Percentiles rank a stretch among this genome's conserved stretches.
Evolutionary conservation across 202 grass and related monocot genomes (phyloP).

Genomic region (Zizania palustris): DNA sequence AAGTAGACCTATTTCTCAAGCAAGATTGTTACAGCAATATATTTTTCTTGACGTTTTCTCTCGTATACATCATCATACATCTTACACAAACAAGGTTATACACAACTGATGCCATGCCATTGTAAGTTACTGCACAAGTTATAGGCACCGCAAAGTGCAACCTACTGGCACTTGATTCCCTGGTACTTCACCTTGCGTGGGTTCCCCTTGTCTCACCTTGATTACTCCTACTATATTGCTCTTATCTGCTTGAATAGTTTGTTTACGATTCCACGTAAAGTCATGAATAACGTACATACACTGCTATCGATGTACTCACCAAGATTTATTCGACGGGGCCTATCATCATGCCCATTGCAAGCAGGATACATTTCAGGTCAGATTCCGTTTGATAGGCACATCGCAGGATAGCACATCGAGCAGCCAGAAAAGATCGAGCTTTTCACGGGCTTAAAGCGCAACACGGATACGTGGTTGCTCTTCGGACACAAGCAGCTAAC

Average conservation of each 20-base stretch:
- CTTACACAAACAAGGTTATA: too few relatives aligned
- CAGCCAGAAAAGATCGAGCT: slow-evolving; percentile 9
- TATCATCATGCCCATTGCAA: slow-evolving; percentile 4
- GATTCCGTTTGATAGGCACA: slow-evolving; percentile 19
- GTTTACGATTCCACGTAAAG: slow-evolving; percentile 7
- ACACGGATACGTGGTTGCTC: slow-evolving; percentile 20
- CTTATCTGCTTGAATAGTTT: neutral
- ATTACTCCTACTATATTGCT: neutral
- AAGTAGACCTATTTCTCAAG: too few relatives aligned
- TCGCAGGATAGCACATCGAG: slow-evolving; percentile 16
- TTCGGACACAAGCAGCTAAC: neutral
- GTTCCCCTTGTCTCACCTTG: too few relatives aligned
- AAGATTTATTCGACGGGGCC: slow-evolving; percentile 27
- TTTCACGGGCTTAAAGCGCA: neutral
- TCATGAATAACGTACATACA: neutral
- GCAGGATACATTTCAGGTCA: neutral
- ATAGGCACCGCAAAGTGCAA: too few relatives aligned
- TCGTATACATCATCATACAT: too few relatives aligned
- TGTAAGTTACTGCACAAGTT: too few relatives aligned
- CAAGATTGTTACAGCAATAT: too few relatives aligned
- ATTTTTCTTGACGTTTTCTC: too few relatives aligned
- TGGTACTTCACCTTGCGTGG: too few relatives aligned
- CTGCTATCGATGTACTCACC: slow-evolving; percentile 27
- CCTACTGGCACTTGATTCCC: too few relatives aligned
- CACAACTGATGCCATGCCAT: too few relatives aligned